Base-by-base conservation (phyloP, 805 yeast species). In the Saturnispora diversa region DNA sequence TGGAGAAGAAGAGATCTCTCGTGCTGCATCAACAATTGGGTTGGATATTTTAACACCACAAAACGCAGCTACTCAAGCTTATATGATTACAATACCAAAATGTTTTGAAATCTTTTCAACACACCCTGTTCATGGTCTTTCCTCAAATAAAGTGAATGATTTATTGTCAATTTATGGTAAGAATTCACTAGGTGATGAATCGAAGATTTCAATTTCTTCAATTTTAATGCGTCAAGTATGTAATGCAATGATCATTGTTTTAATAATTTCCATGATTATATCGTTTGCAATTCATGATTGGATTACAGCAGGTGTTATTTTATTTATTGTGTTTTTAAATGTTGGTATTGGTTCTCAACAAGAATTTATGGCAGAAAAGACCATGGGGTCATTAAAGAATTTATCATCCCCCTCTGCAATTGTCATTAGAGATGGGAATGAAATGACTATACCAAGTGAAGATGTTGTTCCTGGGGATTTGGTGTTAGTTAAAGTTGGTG, bases 231-330 rank as follows among this genome's bases (percentile, higher is more conserved):
- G 79, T 47, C 92, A 82, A 50, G 64, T 77, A 2, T 77, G 77
- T 57, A 82, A 82, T 54, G 90, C 92, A 35, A 82, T 82, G 92
- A 77, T 81, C 37, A 59, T 82, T 47, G 90, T 82, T 7, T 65
- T 81, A 48, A 60, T 81, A 39, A 78, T 80, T 27, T 75, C 85
- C 13, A 74, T 78, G 82, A 58, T 75, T 16, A 79, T 82, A 38
- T 78, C 88, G 4, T 68, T 81, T 36, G 87, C 81, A 16, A 79
- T 83, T 48, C 66, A 68, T 43, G 90, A 83, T 56, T 82, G 84
- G 81, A 83, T 82, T 48, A 77, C 85, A 7, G 92, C 87, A 36
- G 92, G 90, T 40, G 90, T 83, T 25, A 79, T 82, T 54, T 77
- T 74, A 1, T 79, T 73, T 35, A 88, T 83, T 19, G 74, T 83